Evolutionary conservation across 495 filamentous ascomycete genomes (phyloP), one percentile per base, ranked within the genome.

Genomic region (Xylaria cubensis): DNA sequence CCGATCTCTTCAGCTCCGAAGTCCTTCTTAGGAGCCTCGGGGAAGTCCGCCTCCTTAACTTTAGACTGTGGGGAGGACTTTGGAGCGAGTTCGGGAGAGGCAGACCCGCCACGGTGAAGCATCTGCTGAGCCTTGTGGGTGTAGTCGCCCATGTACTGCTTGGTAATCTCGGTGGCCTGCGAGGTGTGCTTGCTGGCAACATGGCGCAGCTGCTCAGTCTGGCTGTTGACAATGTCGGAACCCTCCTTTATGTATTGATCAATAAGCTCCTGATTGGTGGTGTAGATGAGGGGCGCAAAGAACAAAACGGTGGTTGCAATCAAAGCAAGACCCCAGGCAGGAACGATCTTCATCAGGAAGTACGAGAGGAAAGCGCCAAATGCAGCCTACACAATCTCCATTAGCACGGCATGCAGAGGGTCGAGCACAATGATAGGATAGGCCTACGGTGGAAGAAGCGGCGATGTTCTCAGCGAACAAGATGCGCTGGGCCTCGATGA

Each of bases 401-500:
- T 80, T 67, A 77, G 74, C 58, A 48, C 21, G 68, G 63, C 67
- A 64, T 55, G 44, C 26, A 17, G 29, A 9, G 19, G 26, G 51
- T 2, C 41, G 29, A 36, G 46, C 10, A 41, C 32, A 3, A 19
- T n/a, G 41, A 29, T 13, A 86, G 36, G 15, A 58, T 51, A 29
- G 15, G n/a, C 94, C 83, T 90, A 98, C 95, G 72, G 89, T 90
- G 82, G 89, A 80, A 2, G 96, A 97, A 74, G 89, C 90, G 69
- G 88, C 85, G 63, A 97, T 85, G 78, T 98, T 98, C 90, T 99
- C 96, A 64, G 91, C 96, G 75, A 97, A 99, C 67, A 98, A 75
- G 76, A 99, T 89, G 71, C 97, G 90, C 88, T 99, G 96, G 80
- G 93, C 90, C 84, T 99, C 96, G 74, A 99, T 94, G 74, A 97